Evolutionary conservation across 352 stramenopile genomes (phyloP), one percentile per base, ranked within the genome.

Genomic region (Phytophthora citricola): DNA sequence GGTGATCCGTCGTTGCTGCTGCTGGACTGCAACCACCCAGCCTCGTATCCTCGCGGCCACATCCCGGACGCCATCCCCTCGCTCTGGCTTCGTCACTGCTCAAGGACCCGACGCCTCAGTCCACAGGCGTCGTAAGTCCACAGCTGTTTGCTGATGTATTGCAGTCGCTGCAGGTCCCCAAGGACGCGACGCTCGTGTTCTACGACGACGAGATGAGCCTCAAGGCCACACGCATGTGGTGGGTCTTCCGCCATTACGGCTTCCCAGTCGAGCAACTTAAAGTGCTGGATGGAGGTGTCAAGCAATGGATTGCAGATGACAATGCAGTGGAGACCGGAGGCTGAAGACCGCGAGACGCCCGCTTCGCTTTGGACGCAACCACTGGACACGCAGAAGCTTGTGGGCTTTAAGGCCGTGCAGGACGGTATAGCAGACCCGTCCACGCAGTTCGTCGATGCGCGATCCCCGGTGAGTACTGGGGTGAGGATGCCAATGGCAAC

Each of bases 181-280:
- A 66, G 11, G 70, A 88, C 46, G 75, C 69, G 20, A 90, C 79
- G 40, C 56, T 94, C 15, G 84, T 94, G 14, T 90, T 94, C 49
- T 94, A 94, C 65, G 86, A 93, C 60, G 83, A 94, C 43, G 70
- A 89, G 26, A 73, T 85, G 43, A 85, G 83, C 50, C 72, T 93
- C 47, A 83, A 85, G 64, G 71, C 86, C 27, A 88, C 79, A 11
- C 79, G 86, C 17, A 81, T 85, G 57, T 94, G 86, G 86, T 94
- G 86, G 86, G 83, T 94, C 14, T 91, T 91, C 56, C 77, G 71
- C 31, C 81, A 92, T 70, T 94, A 82, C 50, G 86, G 86, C 20
- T 89, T 91, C 53, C 82, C 83, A 3, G 76, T 86, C 45, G 73
- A 88, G 29, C 81, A 91, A 52, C 78, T 94, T 39, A 94, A 94